A percentile compares a stretch with the other conserved stretches of the same genome.
Evolutionary conservation across 768 basidiomycete genomes (phyloP).

Genomic region (Russula ochroleuca): DNA sequence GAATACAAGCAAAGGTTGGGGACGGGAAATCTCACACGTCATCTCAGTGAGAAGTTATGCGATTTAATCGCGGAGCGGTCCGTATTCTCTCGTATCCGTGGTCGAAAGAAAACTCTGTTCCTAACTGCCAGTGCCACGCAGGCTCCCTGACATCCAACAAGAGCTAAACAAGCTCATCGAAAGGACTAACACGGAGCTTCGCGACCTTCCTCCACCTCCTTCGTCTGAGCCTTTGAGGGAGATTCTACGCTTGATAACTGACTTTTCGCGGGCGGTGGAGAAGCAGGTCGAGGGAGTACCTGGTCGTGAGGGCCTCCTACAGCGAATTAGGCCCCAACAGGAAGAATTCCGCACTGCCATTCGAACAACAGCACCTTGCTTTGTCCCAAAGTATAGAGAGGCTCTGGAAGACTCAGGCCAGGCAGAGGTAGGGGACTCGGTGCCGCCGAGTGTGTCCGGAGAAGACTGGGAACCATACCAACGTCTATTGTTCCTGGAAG

Average conservation of each 20-base stretch:
- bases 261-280: conserved; percentile 35
- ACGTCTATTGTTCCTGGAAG: conserved; percentile 25
- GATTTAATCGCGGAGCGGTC: conserved; percentile 60
- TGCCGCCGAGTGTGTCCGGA: no score
- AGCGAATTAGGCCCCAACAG: conserved; percentile 7
- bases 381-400: not conserved
- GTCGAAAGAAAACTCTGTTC: not conserved
- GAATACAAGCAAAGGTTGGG: conserved; percentile 51
- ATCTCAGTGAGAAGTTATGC: conserved; percentile 57
- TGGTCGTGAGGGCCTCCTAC: not conserved
- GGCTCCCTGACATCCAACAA: conserved; percentile 58
- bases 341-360: conserved; percentile 9
- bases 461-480: not conserved
- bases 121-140: conserved; percentile 29
- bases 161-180: conserved; percentile 49
- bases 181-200: conserved; percentile 36
- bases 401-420: not conserved
- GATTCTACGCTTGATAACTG: conserved; percentile 44
- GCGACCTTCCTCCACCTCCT: conserved; percentile 46
- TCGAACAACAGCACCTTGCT: conserved; percentile 17
- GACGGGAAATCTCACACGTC: conserved; percentile 52
- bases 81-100: conserved; percentile 15
- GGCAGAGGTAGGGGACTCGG: not conserved
- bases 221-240: conserved; percentile 54
- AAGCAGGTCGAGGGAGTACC: not conserved